Evolutionary conservation across 2,329 filamentous ascomycete genomes (phyloP), one percentile per base, ranked within the genome.

Genomic region (Aspergillus neoniger): DNA sequence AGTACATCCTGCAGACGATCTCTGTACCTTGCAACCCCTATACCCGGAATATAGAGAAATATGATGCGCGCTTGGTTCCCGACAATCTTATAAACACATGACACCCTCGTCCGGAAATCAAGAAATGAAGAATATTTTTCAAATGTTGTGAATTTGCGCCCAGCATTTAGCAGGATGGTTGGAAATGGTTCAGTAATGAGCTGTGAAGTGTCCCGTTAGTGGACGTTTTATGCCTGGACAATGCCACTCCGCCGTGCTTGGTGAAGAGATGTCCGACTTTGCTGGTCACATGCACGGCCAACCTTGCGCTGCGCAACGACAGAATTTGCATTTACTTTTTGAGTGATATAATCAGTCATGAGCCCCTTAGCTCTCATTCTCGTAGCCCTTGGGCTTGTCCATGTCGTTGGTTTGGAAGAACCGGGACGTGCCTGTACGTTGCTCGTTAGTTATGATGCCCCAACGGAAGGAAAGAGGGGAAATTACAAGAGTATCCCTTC

Each of bases 401-500:
- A 94, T 79, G 58, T 87, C 85, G 77, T 93, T 96, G 70, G 92
- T 77, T 49, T 97, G 91, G 74, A 90, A 98, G 82, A 85, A 99
- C 69, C 89, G 87, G 36, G 90, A 86, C 55, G 94, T 97, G 81
- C 91, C 91, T 94, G 63, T 14, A 25, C 6, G 32, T n/a, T 21
- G 41, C 41, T 21, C 10, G 10, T 19, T 21, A 61, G 59, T 36
- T 41, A 62, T 4, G 7, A 19, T 19, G 7, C 10, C n/a, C 39
- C 19, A 7, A 10, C 12, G 15, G 2, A 21, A 36, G 19, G 28
- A 4, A 9, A 44, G 7, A 17, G 32, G 5, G 19, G 21, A 63
- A 82, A 91, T 82, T 86, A 96, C 93, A 98, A 76, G 92, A 96
- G 77, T 97, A 98, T 55, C 91, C 91, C 79, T 96, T 97, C 96